Conservation (phyloP, 176 grass and related monocot species). For the Thalia dealbata region DNA sequence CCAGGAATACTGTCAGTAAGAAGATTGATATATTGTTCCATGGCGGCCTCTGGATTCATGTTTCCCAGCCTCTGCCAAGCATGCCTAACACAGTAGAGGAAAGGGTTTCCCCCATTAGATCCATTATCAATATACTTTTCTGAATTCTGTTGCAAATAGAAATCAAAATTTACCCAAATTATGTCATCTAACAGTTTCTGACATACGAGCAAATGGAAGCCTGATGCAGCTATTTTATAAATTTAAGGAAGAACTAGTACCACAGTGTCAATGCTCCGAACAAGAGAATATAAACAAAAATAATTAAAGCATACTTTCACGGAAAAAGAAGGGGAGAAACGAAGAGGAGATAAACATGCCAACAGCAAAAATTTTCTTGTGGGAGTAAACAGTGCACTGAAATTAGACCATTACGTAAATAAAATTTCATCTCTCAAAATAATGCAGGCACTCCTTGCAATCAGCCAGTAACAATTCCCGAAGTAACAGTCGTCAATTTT, state of each 20-base stretch:
- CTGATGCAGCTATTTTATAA: background rate
- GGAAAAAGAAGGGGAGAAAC: too few species aligned
- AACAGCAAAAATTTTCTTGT: too few species aligned
- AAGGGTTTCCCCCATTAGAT: background rate
- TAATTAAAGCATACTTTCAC: too few species aligned
- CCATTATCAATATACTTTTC: background rate
- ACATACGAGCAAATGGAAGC: background rate
- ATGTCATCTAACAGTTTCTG: background rate
- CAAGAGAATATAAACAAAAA: too few species aligned
- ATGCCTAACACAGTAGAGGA: conserved; percentile 32
- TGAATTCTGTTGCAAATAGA: background rate
- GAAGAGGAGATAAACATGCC: too few species aligned
- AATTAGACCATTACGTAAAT: too few species aligned
- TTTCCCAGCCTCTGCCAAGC: conserved; percentile 67
- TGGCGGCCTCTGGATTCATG: conserved; percentile 70
- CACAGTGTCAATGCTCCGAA: too few species aligned
- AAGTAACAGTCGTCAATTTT: too few species aligned
- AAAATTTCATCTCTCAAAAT: too few species aligned
- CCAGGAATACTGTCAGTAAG: conserved; percentile 51
- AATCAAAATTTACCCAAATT: background rate
- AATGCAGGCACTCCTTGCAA: too few species aligned
- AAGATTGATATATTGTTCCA: conserved; percentile 70
- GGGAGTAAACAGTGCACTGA: too few species aligned
- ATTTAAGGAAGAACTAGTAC: background rate
- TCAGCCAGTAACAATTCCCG: too few species aligned